phyloP scores from a whole-genome alignment of 106 monocot species.

The Platanthera zijinensis region DNA sequence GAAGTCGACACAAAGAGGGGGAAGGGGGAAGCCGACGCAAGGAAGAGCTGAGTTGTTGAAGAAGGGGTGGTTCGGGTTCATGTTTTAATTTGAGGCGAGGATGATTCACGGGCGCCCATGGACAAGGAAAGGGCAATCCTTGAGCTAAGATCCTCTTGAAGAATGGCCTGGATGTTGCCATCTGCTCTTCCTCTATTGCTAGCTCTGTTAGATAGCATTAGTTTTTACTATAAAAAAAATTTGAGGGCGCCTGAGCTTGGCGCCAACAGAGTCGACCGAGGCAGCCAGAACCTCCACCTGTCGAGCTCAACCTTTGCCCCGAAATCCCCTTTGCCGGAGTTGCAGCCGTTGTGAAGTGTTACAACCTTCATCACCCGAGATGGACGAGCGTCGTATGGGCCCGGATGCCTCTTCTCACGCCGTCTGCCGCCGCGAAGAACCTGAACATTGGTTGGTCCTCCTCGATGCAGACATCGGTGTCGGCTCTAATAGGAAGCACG shows the following conservation, averaged over 20 bases:
- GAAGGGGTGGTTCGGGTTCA: too few relatives aligned
- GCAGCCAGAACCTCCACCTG: slow-evolving; percentile 55
- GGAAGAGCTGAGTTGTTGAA: too few relatives aligned
- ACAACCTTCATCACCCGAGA: slow-evolving; percentile 57
- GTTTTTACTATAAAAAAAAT: too few relatives aligned
- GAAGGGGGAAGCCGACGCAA: too few relatives aligned
- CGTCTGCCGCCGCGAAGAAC: slow-evolving; percentile 23
- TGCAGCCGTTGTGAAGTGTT: slow-evolving; percentile 9
- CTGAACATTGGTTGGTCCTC: slow-evolving; percentile 27
- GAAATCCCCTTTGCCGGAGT: neutral
- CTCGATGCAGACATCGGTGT: slow-evolving; percentile 36
- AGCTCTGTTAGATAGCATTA: too few relatives aligned
- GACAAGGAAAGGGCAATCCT: too few relatives aligned
- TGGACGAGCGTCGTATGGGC: slow-evolving; percentile 31
- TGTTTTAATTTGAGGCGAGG: too few relatives aligned
- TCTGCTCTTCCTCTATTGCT: too few relatives aligned
- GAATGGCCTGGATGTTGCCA: too few relatives aligned
- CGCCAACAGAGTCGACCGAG: slow-evolving; percentile 22
- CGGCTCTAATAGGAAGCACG: slow-evolving; percentile 47
- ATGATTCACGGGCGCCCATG: too few relatives aligned
- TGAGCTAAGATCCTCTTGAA: too few relatives aligned
- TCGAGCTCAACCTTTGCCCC: slow-evolving; percentile 36
- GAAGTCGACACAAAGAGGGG: too few relatives aligned
- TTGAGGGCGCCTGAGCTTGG: neutral
- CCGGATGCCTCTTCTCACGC: slow-evolving; percentile 12